These are phyloP conservation scores for Mentha longifolia DNA, from an alignment of 257 asterid genomes.

Conservation along the genomic window DNA sequence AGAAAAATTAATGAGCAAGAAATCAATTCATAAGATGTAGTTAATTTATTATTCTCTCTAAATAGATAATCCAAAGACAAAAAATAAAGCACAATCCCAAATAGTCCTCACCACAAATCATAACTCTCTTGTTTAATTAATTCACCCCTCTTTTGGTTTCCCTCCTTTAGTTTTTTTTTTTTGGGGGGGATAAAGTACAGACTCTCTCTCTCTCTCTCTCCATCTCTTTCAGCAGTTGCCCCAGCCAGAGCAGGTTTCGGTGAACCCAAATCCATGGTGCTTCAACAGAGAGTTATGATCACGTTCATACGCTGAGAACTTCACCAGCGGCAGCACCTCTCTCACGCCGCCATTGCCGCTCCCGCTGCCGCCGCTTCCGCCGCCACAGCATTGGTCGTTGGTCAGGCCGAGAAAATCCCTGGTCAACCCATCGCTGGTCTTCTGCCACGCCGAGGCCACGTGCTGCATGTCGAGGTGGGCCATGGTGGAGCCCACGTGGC, in stretches of 20 bases:
- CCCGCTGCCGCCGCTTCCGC: constrained; percentile 16
- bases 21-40: background rate
- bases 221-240: constrained; percentile 47
- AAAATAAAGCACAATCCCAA: constrained; percentile 3
- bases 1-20: background rate
- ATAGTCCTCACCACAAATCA: background rate
- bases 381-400: constrained; percentile 46
- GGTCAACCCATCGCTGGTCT: constrained; percentile 56
- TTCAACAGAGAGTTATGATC: constrained; percentile 48
- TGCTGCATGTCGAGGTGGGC: constrained; percentile 63
- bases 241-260: constrained; percentile 59
- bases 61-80: constrained; percentile 2
- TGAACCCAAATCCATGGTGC: constrained; percentile 58
- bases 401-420: constrained; percentile 81
- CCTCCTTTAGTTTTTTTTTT: background rate
- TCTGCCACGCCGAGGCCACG: constrained; percentile 60
- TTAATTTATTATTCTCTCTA: background rate
- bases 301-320: constrained; percentile 51
- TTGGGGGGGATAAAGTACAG: no score
- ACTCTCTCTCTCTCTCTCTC: background rate
- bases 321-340: constrained; percentile 49
- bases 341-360: constrained; percentile 29
- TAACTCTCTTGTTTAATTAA: no score
- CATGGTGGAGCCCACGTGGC: constrained; percentile 65
- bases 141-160: background rate